phyloP scores from a whole-genome alignment of 2,329 filamentous ascomycete species.

The Phaeoacremonium minimum region DNA sequence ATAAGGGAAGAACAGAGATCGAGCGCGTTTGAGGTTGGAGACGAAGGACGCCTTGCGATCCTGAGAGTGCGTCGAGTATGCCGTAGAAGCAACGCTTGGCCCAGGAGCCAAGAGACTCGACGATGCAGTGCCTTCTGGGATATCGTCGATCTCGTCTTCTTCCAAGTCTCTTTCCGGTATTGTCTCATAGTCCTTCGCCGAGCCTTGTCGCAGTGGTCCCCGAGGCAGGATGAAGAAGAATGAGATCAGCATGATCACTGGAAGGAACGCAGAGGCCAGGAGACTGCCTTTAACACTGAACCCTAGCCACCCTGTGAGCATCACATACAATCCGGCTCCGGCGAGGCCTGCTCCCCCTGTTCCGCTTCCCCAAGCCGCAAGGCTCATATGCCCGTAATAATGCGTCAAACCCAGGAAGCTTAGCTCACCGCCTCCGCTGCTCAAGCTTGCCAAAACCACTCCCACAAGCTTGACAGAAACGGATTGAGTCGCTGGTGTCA shows the following conservation, averaged over 20 bases:
- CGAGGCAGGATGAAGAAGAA: constrained; percentile 80
- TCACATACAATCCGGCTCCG: constrained; percentile 82
- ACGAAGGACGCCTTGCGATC: constrained; percentile 28
- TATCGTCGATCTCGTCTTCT: constrained; percentile 24
- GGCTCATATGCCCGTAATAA: constrained; percentile 82
- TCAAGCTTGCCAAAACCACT: constrained; percentile 79
- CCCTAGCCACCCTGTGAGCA: constrained; percentile 76
- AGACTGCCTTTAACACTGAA: constrained; percentile 72
- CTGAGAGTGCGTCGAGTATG: constrained; percentile 26
- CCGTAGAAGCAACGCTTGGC: constrained; percentile 31
- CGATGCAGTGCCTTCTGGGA: constrained; percentile 34
- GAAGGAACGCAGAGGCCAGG: constrained; percentile 73
- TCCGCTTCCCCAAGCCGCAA: constrained; percentile 89
- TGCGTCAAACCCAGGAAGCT: constrained; percentile 90
- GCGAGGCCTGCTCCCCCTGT: constrained; percentile 85
- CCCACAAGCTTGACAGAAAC: constrained; percentile 76
- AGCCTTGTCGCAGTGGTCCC: constrained; percentile 52
- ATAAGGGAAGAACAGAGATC: constrained; percentile 67
- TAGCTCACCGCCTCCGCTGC: constrained; percentile 82
- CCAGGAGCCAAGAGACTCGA: constrained; percentile 44
- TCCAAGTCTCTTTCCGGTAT: constrained; percentile 37
- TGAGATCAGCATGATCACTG: constrained; percentile 75
- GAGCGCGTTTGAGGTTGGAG: constrained; percentile 61
- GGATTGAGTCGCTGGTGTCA: constrained; percentile 64
- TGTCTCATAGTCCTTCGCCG: constrained; percentile 48